Base-by-base conservation (phyloP, 768 basidiomycete genomes). In the Leccinellum albellum region DNA sequence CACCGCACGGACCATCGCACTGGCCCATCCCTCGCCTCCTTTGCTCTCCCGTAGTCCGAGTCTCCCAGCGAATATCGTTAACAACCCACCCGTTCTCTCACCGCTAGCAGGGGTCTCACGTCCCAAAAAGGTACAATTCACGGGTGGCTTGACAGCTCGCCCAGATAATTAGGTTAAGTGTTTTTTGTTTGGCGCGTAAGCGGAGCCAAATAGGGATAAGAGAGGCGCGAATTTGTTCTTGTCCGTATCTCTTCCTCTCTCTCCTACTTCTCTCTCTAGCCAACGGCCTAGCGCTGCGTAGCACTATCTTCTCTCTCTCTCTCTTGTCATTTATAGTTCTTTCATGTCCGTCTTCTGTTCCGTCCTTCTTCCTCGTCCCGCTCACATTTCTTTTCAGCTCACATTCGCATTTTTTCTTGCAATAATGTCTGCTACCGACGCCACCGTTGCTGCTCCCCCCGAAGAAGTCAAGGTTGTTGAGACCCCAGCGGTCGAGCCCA, bases 371-470 rank as follows among this genome's bases (percentile, higher is more conserved):
- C 23, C 31, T 6, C 44, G 1, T 31, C 42, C 33, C 48, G 33
- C 55, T 65, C 14, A 57, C 26, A 28, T n/a, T 57, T 54, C 50
- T 63, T 55, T 45, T 26, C 71, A 85, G 82, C 82, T 81, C 81
- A 79, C 64, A 73, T 77, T 79, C 78, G 75, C 72, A 75, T 71
- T 75, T 76, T 42, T 42, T 40, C 75, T 70, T 78, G 75, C 76
- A 76, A 84, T 91, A 90, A 92, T 94, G 89, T 91, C 91, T 80
- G 82, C 87, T 74, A 72, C 86, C 67, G 88, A 86, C 74, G 73
- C 76, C 69, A 67, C 78, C 70, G 76, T 76, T 68, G 78, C 69
- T 65, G 74, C 66, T 50, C 68, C 78, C 71, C 73, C 76, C 55
- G 84, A 85, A 74, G 86, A 84, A 71, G 73, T 76, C 57, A 81